Percentiles rank a stretch among this genome's conserved stretches.
Evolutionary conservation across 2,329 filamentous ascomycete genomes (phyloP).

Genomic region (Drechslerella coelobrocha): DNA sequence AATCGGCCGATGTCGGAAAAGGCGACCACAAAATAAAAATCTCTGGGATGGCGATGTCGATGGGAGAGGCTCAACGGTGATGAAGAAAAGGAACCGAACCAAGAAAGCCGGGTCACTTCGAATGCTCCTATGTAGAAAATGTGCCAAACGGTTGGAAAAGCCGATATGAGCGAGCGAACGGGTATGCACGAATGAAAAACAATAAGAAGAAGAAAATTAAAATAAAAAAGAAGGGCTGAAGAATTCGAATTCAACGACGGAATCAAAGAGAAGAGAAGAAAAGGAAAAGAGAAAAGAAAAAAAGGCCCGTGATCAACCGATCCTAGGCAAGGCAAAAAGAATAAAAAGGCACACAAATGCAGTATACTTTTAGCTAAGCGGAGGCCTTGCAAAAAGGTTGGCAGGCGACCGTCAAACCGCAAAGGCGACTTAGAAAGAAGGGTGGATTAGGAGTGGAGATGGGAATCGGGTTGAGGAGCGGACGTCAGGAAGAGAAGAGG

Average conservation of each 20-base stretch:
- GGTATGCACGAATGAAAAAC: slow-evolving; percentile 15
- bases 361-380: slow-evolving; percentile 3
- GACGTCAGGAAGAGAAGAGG: slow-evolving; percentile 1
- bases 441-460: slow-evolving; percentile 7
- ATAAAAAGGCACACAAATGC: neutral
- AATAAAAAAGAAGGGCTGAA: slow-evolving; percentile 49
- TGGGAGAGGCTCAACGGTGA: neutral
- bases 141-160: slow-evolving; percentile 11
- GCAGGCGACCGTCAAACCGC: neutral
- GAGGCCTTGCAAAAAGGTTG: neutral
- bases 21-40: slow-evolving; percentile 10
- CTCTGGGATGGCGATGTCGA: neutral
- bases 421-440: neutral
- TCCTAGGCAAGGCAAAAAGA: neutral
- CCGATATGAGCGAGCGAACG: slow-evolving; percentile 7
- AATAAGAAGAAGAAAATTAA: slow-evolving; percentile 1
- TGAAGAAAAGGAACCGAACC: slow-evolving; percentile 6
- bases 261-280: slow-evolving; percentile 31
- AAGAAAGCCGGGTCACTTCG: slow-evolving; percentile 5
- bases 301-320: slow-evolving; percentile 3
- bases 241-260: slow-evolving; percentile 38
- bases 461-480: slow-evolving; percentile 1
- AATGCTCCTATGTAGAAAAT: slow-evolving; percentile 20
- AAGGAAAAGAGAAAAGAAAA: slow-evolving; percentile 15
- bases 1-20: slow-evolving; percentile 29